phyloP scores from a whole-genome alignment of 129 eudicot species.

The Pulicaria dysenterica region DNA sequence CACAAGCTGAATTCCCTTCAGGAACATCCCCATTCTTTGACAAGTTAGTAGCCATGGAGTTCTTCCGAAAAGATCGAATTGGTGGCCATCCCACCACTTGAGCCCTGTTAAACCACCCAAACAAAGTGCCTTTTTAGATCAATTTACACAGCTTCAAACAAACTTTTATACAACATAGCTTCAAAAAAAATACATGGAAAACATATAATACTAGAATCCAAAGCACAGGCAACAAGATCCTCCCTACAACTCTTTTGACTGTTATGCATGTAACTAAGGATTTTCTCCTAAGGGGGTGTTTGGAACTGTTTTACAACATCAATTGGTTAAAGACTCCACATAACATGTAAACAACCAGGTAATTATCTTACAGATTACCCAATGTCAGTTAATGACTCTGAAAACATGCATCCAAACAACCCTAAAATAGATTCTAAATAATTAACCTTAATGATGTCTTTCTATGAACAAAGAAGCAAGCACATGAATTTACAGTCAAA shows the following conservation, averaged over 20 bases:
- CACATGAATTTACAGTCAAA: background rate
- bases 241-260: too few species aligned
- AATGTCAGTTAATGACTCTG: background rate
- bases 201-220: background rate
- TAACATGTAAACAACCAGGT: too few species aligned
- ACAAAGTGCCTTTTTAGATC: constrained; percentile 5
- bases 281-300: too few species aligned
- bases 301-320: too few species aligned
- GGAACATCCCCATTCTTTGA: constrained; percentile 48
- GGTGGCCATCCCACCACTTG: constrained; percentile 99
- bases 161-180: background rate
- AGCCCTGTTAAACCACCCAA: constrained; percentile 47
- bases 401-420: background rate
- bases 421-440: constrained; percentile 4
- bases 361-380: too few species aligned
- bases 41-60: constrained; percentile 65
- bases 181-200: background rate
- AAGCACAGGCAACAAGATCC: background rate
- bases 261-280: too few species aligned
- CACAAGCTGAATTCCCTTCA: constrained; percentile 42
- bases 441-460: constrained; percentile 11
- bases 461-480: constrained; percentile 4
- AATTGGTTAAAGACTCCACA: too few species aligned
- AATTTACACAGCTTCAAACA: constrained; percentile 3
- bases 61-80: constrained; percentile 85